phyloP scores from a whole-genome alignment of 345 rosid genomes.

The Gossypium sturtianum region DNA sequence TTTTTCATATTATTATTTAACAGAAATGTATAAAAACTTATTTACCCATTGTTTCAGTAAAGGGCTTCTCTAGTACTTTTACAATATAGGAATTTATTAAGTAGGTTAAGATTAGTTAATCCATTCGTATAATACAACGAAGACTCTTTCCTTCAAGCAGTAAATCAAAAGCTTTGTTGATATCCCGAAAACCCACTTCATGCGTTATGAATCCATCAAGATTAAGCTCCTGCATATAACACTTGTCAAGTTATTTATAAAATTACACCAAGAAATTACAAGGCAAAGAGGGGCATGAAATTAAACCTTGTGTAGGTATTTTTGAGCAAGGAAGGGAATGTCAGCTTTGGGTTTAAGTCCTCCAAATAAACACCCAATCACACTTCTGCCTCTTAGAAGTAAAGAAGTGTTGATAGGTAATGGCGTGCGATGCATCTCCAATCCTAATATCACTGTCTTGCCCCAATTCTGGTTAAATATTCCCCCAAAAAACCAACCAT shows the following conservation, averaged over 20 bases:
- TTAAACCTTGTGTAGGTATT: neutral
- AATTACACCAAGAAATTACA: neutral
- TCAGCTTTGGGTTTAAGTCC: slow-evolving; percentile 8
- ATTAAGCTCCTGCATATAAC: slow-evolving; percentile 7
- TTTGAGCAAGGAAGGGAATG: neutral
- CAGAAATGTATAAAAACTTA: no score
- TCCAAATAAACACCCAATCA: neutral
- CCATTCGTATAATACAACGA: slow-evolving; percentile 19
- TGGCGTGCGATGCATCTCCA: slow-evolving; percentile 1
- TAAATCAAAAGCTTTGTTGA: slow-evolving; percentile 13
- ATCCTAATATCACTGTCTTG: slow-evolving; percentile 9
- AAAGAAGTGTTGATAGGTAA: neutral
- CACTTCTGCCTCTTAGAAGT: neutral
- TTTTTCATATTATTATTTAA: no score
- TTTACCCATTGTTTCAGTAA: no score
- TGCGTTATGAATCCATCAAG: slow-evolving; percentile 12
- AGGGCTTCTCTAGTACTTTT: no score
- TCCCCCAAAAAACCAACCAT: neutral
- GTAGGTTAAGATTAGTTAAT: neutral
- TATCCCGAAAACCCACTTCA: slow-evolving; percentile 3
- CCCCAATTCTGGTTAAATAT: neutral
- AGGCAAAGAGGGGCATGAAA: neutral
- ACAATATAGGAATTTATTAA: no score
- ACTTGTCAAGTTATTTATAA: neutral
- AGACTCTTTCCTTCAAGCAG: slow-evolving; percentile 8